Percentiles rank a stretch among this genome's conserved stretches.
Evolutionary conservation across 768 basidiomycete species (phyloP).

Genomic region (Boletus coccyginus): DNA sequence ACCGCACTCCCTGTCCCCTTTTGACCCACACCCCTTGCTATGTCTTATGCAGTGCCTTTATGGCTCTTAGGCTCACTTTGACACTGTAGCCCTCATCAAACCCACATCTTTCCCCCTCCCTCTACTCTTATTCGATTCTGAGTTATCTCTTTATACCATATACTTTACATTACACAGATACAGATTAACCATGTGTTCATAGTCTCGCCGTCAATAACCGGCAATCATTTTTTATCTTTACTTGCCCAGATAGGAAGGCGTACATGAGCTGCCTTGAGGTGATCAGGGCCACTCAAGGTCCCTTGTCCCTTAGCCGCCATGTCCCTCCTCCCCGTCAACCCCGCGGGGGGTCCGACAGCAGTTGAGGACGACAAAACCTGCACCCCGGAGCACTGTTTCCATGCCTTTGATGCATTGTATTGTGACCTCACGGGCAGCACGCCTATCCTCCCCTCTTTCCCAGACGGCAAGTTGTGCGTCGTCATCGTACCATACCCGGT

Average conservation of each 20-base stretch:
- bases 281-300: constrained; percentile 5
- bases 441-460: constrained; percentile 61
- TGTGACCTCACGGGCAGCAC: constrained; percentile 58
- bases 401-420: constrained; percentile 79
- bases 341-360: constrained; percentile 38
- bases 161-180: constrained; percentile 37
- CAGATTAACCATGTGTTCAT: constrained; percentile 36
- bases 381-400: constrained; percentile 72
- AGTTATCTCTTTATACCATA: constrained; percentile 42
- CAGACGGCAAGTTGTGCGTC: constrained; percentile 76
- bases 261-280: neutral
- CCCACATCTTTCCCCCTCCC: constrained; percentile 11
- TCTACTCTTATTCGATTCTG: constrained; percentile 32
- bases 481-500: constrained; percentile 21
- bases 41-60: constrained; percentile 28
- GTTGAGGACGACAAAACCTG: constrained; percentile 50
- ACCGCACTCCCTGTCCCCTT: constrained; percentile 10
- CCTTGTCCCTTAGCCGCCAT: constrained; percentile 36
- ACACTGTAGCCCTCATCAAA: constrained; percentile 20
- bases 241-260: constrained; percentile 29
- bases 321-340: constrained; percentile 56
- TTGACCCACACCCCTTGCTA: constrained; percentile 22
- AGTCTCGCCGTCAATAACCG: constrained; percentile 21
- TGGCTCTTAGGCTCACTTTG: constrained; percentile 22
- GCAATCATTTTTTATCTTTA: constrained; percentile 2